Evolutionary conservation across 129 eudicot species (phyloP).

Genomic region (Solidago caesia): DNA sequence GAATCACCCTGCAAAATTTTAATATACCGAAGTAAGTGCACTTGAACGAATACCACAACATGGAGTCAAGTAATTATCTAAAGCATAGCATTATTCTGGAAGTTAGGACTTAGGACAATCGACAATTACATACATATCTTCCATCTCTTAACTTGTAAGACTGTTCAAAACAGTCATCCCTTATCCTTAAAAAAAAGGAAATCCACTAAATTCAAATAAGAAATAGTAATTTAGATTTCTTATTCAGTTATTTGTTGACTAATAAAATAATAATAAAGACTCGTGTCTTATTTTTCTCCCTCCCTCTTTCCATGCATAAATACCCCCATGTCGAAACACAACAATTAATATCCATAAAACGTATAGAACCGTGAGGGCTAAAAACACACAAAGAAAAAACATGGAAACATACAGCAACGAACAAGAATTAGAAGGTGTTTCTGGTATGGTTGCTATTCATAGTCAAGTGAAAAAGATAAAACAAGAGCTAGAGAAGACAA

Average conservation of each 20-base stretch:
- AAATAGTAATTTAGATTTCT: too few relatives aligned
- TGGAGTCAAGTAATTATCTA: background rate
- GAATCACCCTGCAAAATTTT: too few relatives aligned
- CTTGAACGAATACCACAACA: too few relatives aligned
- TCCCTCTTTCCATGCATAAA: too few relatives aligned
- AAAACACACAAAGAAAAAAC: background rate
- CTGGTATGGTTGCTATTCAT: constrained; percentile 43
- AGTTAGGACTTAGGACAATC: background rate
- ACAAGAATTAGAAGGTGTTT: background rate
- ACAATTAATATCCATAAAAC: too few relatives aligned
- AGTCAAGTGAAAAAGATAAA: constrained; percentile 61
- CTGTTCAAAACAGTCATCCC: background rate
- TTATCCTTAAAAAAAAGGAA: background rate
- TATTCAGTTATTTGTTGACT: too few relatives aligned
- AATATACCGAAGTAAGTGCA: too few relatives aligned
- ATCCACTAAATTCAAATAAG: background rate
- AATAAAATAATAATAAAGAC: too few relatives aligned
- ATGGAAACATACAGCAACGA: constrained; percentile 18
- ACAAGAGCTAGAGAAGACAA: constrained; percentile 60
- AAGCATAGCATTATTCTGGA: too few relatives aligned
- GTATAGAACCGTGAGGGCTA: background rate
- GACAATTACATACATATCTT: background rate
- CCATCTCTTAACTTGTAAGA: background rate
- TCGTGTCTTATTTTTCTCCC: too few relatives aligned
- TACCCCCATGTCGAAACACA: too few relatives aligned